Percentiles rank a stretch among this genome's conserved stretches.
phyloP scores from a whole-genome alignment of 768 basidiomycete species.

The Macrolepiota fuliginosa region DNA sequence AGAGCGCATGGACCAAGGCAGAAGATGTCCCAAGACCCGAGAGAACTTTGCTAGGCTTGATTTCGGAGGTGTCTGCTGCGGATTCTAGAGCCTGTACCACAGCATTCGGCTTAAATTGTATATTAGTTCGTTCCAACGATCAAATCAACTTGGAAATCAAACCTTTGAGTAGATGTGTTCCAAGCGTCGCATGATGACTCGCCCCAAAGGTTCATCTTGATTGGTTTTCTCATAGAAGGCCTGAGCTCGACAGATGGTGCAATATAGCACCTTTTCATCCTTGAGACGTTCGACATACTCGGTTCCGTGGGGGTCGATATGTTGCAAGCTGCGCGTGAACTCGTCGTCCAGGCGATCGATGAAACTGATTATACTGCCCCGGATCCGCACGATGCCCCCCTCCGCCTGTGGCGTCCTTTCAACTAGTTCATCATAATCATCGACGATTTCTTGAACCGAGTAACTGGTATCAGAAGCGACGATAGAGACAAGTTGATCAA shows the following conservation, averaged over 20 bases:
- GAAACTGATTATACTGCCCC: slow-evolving; percentile 95
- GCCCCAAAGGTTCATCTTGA: slow-evolving; percentile 74
- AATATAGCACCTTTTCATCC: slow-evolving; percentile 93
- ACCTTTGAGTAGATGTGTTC: slow-evolving; percentile 99
- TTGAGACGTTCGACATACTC: slow-evolving; percentile 97
- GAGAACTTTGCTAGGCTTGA: slow-evolving; percentile 64
- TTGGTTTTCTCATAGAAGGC: slow-evolving; percentile 83
- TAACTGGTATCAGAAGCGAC: slow-evolving; percentile 71
- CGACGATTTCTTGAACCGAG: slow-evolving; percentile 80
- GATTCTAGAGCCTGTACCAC: slow-evolving; percentile 90
- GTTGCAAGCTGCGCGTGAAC: slow-evolving; percentile 95
- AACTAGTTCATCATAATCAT: slow-evolving; percentile 88
- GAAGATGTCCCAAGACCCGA: slow-evolving; percentile 55
- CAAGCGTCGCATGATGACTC: slow-evolving; percentile 91
- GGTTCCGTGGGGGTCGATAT: slow-evolving; percentile 98
- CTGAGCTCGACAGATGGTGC: slow-evolving; percentile 90
- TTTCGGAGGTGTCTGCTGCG: slow-evolving; percentile 52
- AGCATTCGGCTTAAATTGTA: slow-evolving; percentile 71
- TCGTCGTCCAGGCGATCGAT: slow-evolving; percentile 97
- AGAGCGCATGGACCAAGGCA: slow-evolving; percentile 82
- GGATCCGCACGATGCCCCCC: slow-evolving; percentile 76
- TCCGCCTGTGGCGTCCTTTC: slow-evolving; percentile 80
- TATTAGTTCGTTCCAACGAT: slow-evolving; percentile 14
- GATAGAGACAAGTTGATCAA: slow-evolving; percentile 83
- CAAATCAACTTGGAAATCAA: slow-evolving; percentile 12